Percentiles rank a stretch among this genome's conserved stretches.
These are phyloP conservation scores for Fragilariopsis cylindrus DNA, from an alignment of 108 stramenopile genomes.

Conservation along the genomic window DNA sequence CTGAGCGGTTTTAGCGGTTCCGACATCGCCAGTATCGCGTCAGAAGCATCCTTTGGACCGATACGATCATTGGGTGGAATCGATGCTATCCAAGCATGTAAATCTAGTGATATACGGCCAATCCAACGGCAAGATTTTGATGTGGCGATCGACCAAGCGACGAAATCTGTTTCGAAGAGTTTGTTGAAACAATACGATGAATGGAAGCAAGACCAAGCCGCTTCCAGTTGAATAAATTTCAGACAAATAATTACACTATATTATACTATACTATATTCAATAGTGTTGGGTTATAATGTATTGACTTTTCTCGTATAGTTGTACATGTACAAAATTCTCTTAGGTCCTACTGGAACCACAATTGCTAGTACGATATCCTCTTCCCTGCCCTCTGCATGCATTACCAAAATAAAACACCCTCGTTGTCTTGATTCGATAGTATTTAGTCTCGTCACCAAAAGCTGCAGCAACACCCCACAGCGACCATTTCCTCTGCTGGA, in stretches of 20 bases:
- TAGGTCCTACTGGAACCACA: too few relatives aligned
- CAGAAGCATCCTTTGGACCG: constrained; percentile 68
- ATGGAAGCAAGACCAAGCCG: constrained; percentile 56
- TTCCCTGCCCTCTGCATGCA: background rate
- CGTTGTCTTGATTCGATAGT: background rate
- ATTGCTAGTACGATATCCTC: too few relatives aligned
- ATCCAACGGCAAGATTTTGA: constrained; percentile 60
- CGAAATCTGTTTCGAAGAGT: constrained; percentile 46
- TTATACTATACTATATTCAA: too few relatives aligned
- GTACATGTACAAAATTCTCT: too few relatives aligned
- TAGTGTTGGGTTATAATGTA: too few relatives aligned
- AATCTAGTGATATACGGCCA: constrained; percentile 45
- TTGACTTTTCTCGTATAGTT: too few relatives aligned
- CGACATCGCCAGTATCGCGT: constrained; percentile 60
- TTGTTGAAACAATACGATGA: constrained; percentile 47
- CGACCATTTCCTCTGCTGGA: background rate
- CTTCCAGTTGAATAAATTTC: background rate
- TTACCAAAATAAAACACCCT: background rate
- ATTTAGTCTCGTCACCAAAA: background rate
- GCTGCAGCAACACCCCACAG: constrained; percentile 11
- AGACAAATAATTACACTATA: too few relatives aligned
- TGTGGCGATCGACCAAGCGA: constrained; percentile 46
- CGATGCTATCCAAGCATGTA: constrained; percentile 44
- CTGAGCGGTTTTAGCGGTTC: constrained; percentile 63
- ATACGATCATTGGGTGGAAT: constrained; percentile 51